Base-by-base conservation (phyloP, 2,329 filamentous ascomycete genomes). In the Alternaria viburni region DNA sequence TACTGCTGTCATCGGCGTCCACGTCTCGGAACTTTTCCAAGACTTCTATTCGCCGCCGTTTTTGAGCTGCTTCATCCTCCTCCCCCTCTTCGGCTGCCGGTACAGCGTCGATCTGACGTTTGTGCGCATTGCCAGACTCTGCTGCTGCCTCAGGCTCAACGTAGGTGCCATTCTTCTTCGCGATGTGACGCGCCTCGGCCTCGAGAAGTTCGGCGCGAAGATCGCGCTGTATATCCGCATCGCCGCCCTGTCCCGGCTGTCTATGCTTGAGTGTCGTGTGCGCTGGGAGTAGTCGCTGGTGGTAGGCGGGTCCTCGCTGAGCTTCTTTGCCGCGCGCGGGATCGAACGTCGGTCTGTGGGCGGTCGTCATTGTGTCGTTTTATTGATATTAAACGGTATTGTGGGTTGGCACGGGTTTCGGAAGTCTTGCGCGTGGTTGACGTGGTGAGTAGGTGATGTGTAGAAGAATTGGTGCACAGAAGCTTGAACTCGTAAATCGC, bases 251-350 rank as follows among this genome's bases (percentile, higher is more conserved):
- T 47, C 93, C 94, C n/a, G 91, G 86, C 83, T 96, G 88, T 65
- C 90, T 89, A 69, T 70, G 66, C 83, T 99, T 99, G 77, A 99
- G 90, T 68, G 93, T 90, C 12, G 93, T 98, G 81, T 99, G 91
- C 30, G 96, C 96, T 32, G 96, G 95, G 13, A 97, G 90, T 15
- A 98, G 91, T 73, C 96, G 91, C 82, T 98, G 95, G 79, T 99
- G 96, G 84, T 97, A 98, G 73, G 93, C 95, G 54, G 93, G 92
- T 51, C 96, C 96, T 75, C 93, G 91, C 64, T 93, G 91, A 74
- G 94, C 93, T 82, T 99, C 96, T 86, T 97, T 97, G 79, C 96
- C 96, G 78, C 91, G 89, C 87, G 94, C 92, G 69, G 96, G 96
- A 80, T 99, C 96, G 78, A 99, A 99, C 0, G 96, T 99, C 60